A percentile compares a stretch with the other conserved stretches of the same genome.
Conservation (phyloP, 1,139 yeast genomes). For the Lodderomyces margitis region DNA sequence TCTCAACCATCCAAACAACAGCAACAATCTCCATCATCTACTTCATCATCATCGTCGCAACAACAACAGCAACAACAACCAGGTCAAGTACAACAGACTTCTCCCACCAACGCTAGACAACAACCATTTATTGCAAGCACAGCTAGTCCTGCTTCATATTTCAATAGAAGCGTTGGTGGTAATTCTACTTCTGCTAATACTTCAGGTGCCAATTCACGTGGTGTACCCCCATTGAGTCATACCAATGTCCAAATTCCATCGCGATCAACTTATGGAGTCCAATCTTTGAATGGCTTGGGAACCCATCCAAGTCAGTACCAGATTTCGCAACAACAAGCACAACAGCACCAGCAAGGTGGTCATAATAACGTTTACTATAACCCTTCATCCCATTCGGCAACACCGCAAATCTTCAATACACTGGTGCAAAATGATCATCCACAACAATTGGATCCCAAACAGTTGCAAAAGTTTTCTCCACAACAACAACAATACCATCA, state of each 20-base stretch:
- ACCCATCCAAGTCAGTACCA: conserved; percentile 9
- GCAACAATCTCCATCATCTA: conserved; percentile 9
- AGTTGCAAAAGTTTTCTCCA: conserved; percentile 15
- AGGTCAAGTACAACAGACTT: conserved; percentile 12
- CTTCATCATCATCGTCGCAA: conserved; percentile 12
- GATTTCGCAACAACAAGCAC: conserved; percentile 17
- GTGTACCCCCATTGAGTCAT: conserved; percentile 7
- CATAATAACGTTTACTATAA: conserved; percentile 4
- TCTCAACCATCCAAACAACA: conserved; percentile 7
- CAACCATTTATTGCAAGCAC: conserved; percentile 1
- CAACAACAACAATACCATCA: conserved; percentile 13
- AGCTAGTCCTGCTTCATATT: conserved; percentile 4
- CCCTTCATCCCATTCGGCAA: conserved; percentile 16
- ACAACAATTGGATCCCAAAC: conserved; percentile 17
- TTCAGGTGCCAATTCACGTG: conserved; percentile 2
- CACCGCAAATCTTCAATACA: conserved; percentile 11
- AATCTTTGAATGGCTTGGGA: conserved; percentile 1
- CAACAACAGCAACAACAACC: conserved; percentile 10
- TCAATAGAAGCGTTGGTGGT: conserved; percentile 3
- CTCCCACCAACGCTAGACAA: conserved; percentile 7
- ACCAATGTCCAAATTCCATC: conserved; percentile 4
- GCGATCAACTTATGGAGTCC: conserved; percentile 5
- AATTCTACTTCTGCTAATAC: conserved; percentile 1
- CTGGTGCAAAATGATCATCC: conserved; percentile 14
- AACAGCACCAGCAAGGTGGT: conserved; percentile 11